Base-by-base conservation (phyloP, 2,329 filamentous ascomycete species). In the Phialocephala sp. region DNA sequence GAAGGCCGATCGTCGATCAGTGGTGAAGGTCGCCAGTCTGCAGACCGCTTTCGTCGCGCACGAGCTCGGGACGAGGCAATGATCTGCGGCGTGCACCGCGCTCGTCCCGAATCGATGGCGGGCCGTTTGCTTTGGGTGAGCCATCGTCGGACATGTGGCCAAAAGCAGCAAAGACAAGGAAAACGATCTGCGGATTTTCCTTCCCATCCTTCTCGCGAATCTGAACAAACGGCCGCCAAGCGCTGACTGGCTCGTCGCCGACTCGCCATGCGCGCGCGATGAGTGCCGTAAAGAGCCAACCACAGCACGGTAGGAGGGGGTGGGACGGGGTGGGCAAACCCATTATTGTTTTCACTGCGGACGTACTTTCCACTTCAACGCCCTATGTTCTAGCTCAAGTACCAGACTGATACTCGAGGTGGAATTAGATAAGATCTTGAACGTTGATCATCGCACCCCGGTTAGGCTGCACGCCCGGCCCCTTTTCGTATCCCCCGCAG, bases 171-270 rank as follows among this genome's bases (percentile, higher is more conserved):
- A 39, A n/a, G 50, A 39, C 32, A 36, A 50, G 22, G 45, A 32
- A 37, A 54, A 12, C 6, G 59, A 60, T 60, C 59, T 60, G 35
- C 59, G 35, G 59, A 60, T 60, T 45, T 36, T 60, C 52, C 52
- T 35, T 22, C 45, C 36, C 20, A 20, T 22, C 35, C 32, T 39
- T 39, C 59, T 60, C 59, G 59, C 59, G 41, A 60, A 60, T 60
- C 59, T 60, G 15, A 37, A 24, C 18, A 60, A 36, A 60, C 45
- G 37, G 59, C 37, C 43, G 50, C 24, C 22, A 60, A 60, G 41
- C 43, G 45, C 27, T 50, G 45, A 52, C 27, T 32, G 27, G 27
- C 27, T 6, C 27, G 27, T 50, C n/a, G 45, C 20, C n/a, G n/a
- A 5, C 18, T n/a, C 14, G 20, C n/a, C 45, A 22, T 22, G 45